Evolutionary conservation across 2,329 filamentous ascomycete species (phyloP).

Genomic region (Hymenoscyphus fructigenus): DNA sequence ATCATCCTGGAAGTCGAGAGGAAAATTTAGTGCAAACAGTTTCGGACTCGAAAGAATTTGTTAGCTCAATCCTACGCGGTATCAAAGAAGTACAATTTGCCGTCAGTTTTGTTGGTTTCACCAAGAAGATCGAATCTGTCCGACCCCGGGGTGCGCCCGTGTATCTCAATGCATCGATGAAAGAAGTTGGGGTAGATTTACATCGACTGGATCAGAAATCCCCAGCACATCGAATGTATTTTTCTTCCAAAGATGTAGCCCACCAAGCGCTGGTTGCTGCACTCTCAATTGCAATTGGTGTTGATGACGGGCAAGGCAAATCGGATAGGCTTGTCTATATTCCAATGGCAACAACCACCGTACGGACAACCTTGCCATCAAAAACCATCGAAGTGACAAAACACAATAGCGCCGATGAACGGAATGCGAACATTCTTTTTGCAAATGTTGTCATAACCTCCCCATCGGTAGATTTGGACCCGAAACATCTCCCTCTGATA

Average conservation of each 20-base stretch:
- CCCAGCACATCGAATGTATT: slow-evolving; percentile 97
- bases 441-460: slow-evolving; percentile 96
- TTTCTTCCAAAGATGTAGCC: slow-evolving; percentile 85
- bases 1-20: slow-evolving; percentile 57
- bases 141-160: slow-evolving; percentile 69
- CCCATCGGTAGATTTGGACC: slow-evolving; percentile 88
- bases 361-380: slow-evolving; percentile 90
- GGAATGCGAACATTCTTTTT: slow-evolving; percentile 94
- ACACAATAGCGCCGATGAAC: slow-evolving; percentile 71
- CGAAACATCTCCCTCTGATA: slow-evolving; percentile 84
- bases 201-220: slow-evolving; percentile 89
- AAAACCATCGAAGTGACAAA: slow-evolving; percentile 84
- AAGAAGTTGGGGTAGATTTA: slow-evolving; percentile 91
- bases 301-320: slow-evolving; percentile 85
- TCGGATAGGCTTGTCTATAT: slow-evolving; percentile 88
- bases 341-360: slow-evolving; percentile 93
- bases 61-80: slow-evolving; percentile 83
- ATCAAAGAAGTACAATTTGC: slow-evolving; percentile 97
- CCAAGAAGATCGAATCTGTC: slow-evolving; percentile 71
- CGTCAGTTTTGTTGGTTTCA: slow-evolving; percentile 84
- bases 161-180: slow-evolving; percentile 86
- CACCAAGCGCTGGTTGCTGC: slow-evolving; percentile 92
- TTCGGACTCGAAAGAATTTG: slow-evolving; percentile 89
- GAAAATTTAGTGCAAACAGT: slow-evolving; percentile 76
- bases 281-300: slow-evolving; percentile 84